Evolutionary conservation across 2,329 filamentous ascomycete species (phyloP).

Genomic region (Curvularia lunata): DNA sequence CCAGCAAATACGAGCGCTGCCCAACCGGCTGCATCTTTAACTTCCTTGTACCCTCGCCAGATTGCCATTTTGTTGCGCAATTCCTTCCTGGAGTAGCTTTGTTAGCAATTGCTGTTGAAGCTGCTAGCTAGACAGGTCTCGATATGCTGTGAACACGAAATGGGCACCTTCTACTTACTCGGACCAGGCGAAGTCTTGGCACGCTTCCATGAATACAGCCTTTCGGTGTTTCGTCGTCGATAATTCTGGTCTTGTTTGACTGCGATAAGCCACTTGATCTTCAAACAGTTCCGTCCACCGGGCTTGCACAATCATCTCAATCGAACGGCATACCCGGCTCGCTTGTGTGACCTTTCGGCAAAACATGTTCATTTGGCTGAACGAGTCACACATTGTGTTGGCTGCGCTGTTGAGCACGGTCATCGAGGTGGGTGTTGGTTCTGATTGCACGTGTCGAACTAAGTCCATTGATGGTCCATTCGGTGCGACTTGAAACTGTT

Average conservation of each 20-base stretch:
- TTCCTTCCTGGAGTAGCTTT: slow-evolving; percentile 52
- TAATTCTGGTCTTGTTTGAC: slow-evolving; percentile 48
- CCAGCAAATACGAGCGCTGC: slow-evolving; percentile 63
- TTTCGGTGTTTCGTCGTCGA: slow-evolving; percentile 59
- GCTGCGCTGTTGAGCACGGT: slow-evolving; percentile 21
- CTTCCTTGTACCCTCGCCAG: slow-evolving; percentile 66
- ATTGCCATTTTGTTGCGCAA: slow-evolving; percentile 60
- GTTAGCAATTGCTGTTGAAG: slow-evolving; percentile 1
- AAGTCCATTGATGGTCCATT: slow-evolving; percentile 19
- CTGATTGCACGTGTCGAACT: slow-evolving; percentile 17
- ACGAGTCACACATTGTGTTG: slow-evolving; percentile 30
- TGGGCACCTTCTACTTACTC: slow-evolving; percentile 40
- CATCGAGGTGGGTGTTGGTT: slow-evolving; percentile 13
- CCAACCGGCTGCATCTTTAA: slow-evolving; percentile 64
- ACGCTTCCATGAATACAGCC: slow-evolving; percentile 60
- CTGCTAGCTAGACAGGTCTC: background rate
- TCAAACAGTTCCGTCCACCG: slow-evolving; percentile 64
- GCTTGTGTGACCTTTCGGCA: slow-evolving; percentile 56
- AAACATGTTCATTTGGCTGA: slow-evolving; percentile 53
- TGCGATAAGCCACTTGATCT: slow-evolving; percentile 55
- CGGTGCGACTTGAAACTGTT: slow-evolving; percentile 39
- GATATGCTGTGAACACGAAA: background rate
- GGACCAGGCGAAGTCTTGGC: slow-evolving; percentile 61
- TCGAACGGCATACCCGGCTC: slow-evolving; percentile 61
- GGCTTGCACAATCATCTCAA: slow-evolving; percentile 66